These are phyloP conservation scores for Colletotrichum magnum DNA, from an alignment of 2,329 filamentous ascomycete species.

Conservation along the genomic window DNA sequence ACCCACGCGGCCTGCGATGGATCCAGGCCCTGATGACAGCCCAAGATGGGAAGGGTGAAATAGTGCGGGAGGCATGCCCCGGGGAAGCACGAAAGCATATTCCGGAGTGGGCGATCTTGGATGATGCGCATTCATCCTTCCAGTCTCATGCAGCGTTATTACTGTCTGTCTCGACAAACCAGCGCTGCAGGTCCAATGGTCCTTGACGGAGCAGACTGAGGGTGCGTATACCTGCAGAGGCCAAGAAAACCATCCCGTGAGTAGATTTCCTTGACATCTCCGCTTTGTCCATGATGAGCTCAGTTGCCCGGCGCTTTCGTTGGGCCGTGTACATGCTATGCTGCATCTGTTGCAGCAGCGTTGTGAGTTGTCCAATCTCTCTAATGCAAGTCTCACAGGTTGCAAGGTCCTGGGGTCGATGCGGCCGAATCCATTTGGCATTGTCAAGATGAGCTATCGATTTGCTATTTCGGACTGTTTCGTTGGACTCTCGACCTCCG, in stretches of 20 bases:
- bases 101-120: slow-evolving; percentile 55
- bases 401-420: slow-evolving; percentile 38
- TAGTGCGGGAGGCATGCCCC: slow-evolving; percentile 55
- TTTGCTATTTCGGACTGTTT: slow-evolving; percentile 14
- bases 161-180: slow-evolving; percentile 48
- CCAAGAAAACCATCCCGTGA: slow-evolving; percentile 31
- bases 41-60: slow-evolving; percentile 49
- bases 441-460: slow-evolving; percentile 34
- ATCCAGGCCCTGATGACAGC: slow-evolving; percentile 52
- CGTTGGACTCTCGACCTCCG: not conserved
- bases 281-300: slow-evolving; percentile 30
- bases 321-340: slow-evolving; percentile 28
- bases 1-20: slow-evolving; percentile 45
- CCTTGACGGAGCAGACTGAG: slow-evolving; percentile 20
- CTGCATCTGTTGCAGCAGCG: slow-evolving; percentile 38
- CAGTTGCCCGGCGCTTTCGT: slow-evolving; percentile 18
- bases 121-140: slow-evolving; percentile 53
- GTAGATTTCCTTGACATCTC: slow-evolving; percentile 33
- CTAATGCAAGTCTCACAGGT: slow-evolving; percentile 42
- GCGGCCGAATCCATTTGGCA: slow-evolving; percentile 34
- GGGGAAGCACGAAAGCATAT: slow-evolving; percentile 55
- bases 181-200: slow-evolving; percentile 37
- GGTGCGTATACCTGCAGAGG: slow-evolving; percentile 14
- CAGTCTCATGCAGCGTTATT: slow-evolving; percentile 50
- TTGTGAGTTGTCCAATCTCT: slow-evolving; percentile 41